These are phyloP conservation scores for Gossypium raimondii DNA, from an alignment of 345 rosid species.

Conservation along the genomic window DNA sequence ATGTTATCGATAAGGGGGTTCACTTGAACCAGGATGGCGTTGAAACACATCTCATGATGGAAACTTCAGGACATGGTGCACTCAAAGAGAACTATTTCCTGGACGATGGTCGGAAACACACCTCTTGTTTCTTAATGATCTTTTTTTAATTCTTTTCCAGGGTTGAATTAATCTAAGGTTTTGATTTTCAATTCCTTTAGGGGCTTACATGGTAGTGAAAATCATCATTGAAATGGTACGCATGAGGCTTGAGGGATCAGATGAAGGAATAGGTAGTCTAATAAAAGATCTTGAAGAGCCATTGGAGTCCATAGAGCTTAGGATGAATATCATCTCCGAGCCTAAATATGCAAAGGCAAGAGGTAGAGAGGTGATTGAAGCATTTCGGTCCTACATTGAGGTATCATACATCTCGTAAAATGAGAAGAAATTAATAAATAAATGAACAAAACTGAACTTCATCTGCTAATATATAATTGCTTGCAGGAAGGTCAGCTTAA, in stretches of 20 bases:
- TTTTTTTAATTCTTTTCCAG: neutral
- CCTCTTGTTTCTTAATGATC: neutral
- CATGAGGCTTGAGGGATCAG: slow-evolving; percentile 63
- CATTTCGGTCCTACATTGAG: slow-evolving; percentile 60
- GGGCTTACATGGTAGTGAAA: slow-evolving; percentile 93
- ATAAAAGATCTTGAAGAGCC: slow-evolving; percentile 80
- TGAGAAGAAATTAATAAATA: neutral
- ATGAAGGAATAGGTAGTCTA: slow-evolving; percentile 68
- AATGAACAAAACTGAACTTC: neutral
- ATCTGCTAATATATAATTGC: neutral
- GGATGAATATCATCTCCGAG: slow-evolving; percentile 70
- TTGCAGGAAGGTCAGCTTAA: slow-evolving; percentile 55
- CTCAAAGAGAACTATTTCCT: slow-evolving; percentile 85
- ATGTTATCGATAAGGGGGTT: slow-evolving; percentile 88
- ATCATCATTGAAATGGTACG: slow-evolving; percentile 84
- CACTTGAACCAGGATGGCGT: slow-evolving; percentile 68
- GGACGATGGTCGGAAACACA: slow-evolving; percentile 56
- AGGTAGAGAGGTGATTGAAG: slow-evolving; percentile 68
- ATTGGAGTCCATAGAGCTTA: slow-evolving; percentile 50
- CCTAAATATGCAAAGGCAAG: slow-evolving; percentile 68
- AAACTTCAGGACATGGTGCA: slow-evolving; percentile 96
- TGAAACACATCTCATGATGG: slow-evolving; percentile 93
- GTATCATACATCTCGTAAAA: slow-evolving; percentile 24
- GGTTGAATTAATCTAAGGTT: neutral
- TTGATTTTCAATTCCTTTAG: slow-evolving; percentile 24